Conservation (phyloP, 805 yeast species). For the Ascoidea rubescens region DNA sequence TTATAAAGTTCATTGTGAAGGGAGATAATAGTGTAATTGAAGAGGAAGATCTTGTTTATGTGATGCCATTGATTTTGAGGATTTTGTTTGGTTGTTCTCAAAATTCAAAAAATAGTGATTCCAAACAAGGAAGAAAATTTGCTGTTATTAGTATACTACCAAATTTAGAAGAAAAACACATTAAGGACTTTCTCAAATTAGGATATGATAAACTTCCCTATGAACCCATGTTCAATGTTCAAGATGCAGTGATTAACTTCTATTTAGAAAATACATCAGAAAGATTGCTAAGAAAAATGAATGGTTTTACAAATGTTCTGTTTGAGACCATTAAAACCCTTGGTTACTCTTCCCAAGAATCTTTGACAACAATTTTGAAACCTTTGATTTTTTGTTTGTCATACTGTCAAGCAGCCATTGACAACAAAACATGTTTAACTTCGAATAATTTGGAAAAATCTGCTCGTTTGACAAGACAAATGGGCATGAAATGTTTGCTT, state of each 20-base stretch:
- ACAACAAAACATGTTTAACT: constrained; percentile 8
- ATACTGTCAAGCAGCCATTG: constrained; percentile 33
- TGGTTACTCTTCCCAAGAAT: constrained; percentile 39
- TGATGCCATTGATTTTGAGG: constrained; percentile 64
- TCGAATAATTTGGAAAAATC: constrained; percentile 23
- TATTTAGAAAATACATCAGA: constrained; percentile 16
- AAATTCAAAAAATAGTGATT: constrained; percentile 49
- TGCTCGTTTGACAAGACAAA: constrained; percentile 48
- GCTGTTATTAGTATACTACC: constrained; percentile 57
- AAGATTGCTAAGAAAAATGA: constrained; percentile 30
- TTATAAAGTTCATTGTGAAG: constrained; percentile 44
- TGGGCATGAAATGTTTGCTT: constrained; percentile 51
- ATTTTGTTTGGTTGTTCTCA: constrained; percentile 83
- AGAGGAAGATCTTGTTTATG: constrained; percentile 36
- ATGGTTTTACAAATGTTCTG: constrained; percentile 54
- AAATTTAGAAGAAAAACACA: constrained; percentile 34
- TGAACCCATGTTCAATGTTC: constrained; percentile 20
- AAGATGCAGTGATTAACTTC: constrained; percentile 12
- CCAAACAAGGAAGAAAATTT: constrained; percentile 56
- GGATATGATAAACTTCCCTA: constrained; percentile 42
- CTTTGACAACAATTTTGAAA: constrained; percentile 33
- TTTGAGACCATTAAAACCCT: constrained; percentile 41
- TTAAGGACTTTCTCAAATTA: constrained; percentile 45
- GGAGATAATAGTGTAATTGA: constrained; percentile 42
- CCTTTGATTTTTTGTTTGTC: constrained; percentile 46